Evolutionary conservation across 2,329 filamentous ascomycete genomes (phyloP).

Genomic region (Beauveria brongniartii): DNA sequence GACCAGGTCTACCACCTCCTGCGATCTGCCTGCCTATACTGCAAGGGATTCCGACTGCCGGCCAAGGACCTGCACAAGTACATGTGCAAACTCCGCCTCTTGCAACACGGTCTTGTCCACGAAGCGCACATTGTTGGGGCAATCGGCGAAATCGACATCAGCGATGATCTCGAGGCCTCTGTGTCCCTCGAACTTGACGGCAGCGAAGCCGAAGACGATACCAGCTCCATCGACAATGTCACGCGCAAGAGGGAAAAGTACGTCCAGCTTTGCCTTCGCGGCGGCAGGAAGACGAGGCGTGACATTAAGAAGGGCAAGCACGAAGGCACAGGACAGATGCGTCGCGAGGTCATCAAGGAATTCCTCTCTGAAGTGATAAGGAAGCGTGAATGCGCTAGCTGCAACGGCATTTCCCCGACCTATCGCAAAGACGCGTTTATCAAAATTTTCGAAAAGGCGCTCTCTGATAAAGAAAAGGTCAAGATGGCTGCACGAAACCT

Average conservation of each 20-base stretch:
- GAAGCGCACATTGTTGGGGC: conserved; percentile 55
- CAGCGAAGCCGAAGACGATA: conserved; percentile 58
- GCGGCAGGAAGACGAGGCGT: conserved; percentile 41
- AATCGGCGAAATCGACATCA: conserved; percentile 36
- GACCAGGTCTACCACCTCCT: conserved; percentile 82
- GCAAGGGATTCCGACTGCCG: conserved; percentile 76
- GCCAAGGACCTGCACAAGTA: conserved; percentile 69
- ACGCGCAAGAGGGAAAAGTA: conserved; percentile 52
- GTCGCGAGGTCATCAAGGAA: conserved; percentile 68
- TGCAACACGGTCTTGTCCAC: conserved; percentile 74
- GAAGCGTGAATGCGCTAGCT: conserved; percentile 59
- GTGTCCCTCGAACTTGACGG: conserved; percentile 33
- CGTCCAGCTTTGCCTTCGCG: conserved; percentile 63
- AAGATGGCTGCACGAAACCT: conserved; percentile 66
- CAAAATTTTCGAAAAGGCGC: conserved; percentile 84
- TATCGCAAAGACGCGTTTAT: conserved; percentile 87
- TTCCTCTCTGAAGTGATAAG: conserved; percentile 69
- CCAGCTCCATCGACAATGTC: conserved; percentile 45
- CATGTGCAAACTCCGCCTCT: conserved; percentile 73
- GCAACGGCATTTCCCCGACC: conserved; percentile 63
- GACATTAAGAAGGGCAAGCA: conserved; percentile 61
- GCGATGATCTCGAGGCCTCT: conserved; percentile 24
- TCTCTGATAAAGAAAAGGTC: conserved; percentile 65
- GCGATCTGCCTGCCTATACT: conserved; percentile 83
- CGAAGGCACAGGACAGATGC: conserved; percentile 70